Base-by-base conservation (phyloP, 805 yeast species). In the Debaryomyces maramus region DNA sequence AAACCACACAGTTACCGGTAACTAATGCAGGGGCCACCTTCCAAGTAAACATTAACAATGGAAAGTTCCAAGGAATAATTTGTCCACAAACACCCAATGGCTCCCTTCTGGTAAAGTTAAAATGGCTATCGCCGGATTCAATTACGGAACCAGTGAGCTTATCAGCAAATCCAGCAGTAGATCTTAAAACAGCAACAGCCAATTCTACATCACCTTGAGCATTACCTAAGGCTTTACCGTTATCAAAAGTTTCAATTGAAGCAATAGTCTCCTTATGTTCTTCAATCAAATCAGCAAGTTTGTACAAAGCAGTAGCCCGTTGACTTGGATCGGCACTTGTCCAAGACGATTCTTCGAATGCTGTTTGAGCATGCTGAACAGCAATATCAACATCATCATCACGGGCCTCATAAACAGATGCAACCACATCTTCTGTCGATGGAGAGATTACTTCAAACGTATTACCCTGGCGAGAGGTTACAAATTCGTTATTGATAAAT, bases 141-240 rank as follows among this genome's bases (percentile, higher is more conserved):
- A 83, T 72, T 11, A 84, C 73, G 43, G 75, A 70, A 13, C 95
- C 95, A 41, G 67, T 67, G 39, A 80, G 69, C 63, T 82, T 79
- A 61, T 84, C 87, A 37, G 88, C 85, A 75, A 81, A 79, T 17
- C 93, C 91, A 31, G 88, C 88, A 53, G 78, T 77, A 56, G 81
- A 83, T 50, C 77, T 75, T 63, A 81, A 70, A 26, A 77, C 76
- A 45, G 68, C 76, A 27, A 78, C 73, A 28, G 79, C 66, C 43
- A 77, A 81, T 14, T 69, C 71, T 30, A 86, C 73, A 54, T 86
- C 95, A 43, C 63, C 74, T 24, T 71, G 63, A 18, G 85, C 78
- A 58, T 79, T 78, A 26, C 70, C 58, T 17, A 61, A 58, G 39
- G 70, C 65, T 55, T 80, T 81, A 48, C 86, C 86, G 34, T 78